Base-by-base conservation (phyloP, 2,329 filamentous ascomycete species). In the Biscogniauxia sp. region DNA sequence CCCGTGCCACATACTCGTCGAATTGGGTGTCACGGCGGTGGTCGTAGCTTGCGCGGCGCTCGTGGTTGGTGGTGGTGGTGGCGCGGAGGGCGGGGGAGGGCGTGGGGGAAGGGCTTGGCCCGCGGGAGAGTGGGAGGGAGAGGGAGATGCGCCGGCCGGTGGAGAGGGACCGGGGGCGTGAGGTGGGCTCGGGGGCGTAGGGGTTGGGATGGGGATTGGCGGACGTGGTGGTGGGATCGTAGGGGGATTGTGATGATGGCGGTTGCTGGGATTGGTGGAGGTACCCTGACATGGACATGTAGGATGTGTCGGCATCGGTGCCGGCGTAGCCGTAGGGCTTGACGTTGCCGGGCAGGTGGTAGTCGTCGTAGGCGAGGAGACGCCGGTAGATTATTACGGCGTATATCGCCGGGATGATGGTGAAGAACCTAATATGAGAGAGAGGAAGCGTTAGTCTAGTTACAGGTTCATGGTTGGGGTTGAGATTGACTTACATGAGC, bases 21-120 rank as follows among this genome's bases (percentile, higher is more conserved):
- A 81, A 82, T 58, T 78, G 74, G 3, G 80, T 82, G 57, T 81
- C 77, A 5, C 80, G 75, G 70, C 77, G 72, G 69, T 82, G 79
- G 56, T 72, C 75, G 68, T 82, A 82, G 50, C 74, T 71, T 9
- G 45, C 49, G 23, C 62, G 68, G 2, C 66, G 69, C 57, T 70
- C 65, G 15, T 26, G 37, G 4, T 23, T 23, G 23, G 23, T 23
- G 23, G 23, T 23, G 23, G 23, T 23, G 23, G 51, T 20, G 3
- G 52, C 23, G 6, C 52, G n/a, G n/a, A 61, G 25, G 13, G 55
- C 50, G 20, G 60, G 51, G 25, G 63, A 25, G 13, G 66, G 63
- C 28, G 62, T 63, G 52, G 66, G 60, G 37, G 61, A 26, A 49
- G 62, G 64, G 53, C 63, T 63, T 20, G 57, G 61, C 50, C 45